phyloP scores from a whole-genome alignment of 139 green algal genomes.

The Chlamydomonas schloesseri region DNA sequence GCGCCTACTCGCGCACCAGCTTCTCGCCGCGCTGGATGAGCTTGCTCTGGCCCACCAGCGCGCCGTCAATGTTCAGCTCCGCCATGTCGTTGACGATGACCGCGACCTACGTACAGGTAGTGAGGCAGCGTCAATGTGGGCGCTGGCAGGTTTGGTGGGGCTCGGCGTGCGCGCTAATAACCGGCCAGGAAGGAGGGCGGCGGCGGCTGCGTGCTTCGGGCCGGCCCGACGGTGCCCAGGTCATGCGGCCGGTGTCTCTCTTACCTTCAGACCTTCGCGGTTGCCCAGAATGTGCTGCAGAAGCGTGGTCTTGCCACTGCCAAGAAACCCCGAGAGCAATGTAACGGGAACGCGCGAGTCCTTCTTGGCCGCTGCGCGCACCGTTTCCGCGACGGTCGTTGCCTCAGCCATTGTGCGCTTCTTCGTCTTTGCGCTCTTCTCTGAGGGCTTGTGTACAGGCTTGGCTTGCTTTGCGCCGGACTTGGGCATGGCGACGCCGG shows the following conservation, averaged over 20 bases:
- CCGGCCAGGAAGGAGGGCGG: too few relatives aligned
- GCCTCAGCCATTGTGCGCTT: not conserved
- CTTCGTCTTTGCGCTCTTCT: not conserved
- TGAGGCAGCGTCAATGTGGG: not conserved
- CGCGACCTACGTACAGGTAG: slow-evolving; percentile 50
- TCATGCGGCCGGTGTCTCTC: too few relatives aligned
- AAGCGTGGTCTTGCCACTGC: slow-evolving; percentile 83
- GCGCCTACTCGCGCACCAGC: too few relatives aligned
- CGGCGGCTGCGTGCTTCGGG: too few relatives aligned
- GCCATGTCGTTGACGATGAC: slow-evolving; percentile 93
- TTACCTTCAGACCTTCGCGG: slow-evolving; percentile 61
- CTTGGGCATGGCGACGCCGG: too few relatives aligned
- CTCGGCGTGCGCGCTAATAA: too few relatives aligned
- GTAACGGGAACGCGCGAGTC: slow-evolving; percentile 70
- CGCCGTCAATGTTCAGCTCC: slow-evolving; percentile 86
- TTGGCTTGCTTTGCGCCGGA: too few relatives aligned
- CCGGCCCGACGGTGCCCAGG: too few relatives aligned
- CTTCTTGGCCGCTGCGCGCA: not conserved
- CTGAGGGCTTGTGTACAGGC: too few relatives aligned
- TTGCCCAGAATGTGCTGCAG: slow-evolving; percentile 76
- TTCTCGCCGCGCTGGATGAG: slow-evolving; percentile 48
- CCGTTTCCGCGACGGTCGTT: not conserved
- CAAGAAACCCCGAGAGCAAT: slow-evolving; percentile 79
- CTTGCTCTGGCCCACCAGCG: slow-evolving; percentile 54
- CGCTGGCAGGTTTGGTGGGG: not conserved